Base-by-base conservation (phyloP, 768 basidiomycete genomes). In the Suillus tomentosus region DNA sequence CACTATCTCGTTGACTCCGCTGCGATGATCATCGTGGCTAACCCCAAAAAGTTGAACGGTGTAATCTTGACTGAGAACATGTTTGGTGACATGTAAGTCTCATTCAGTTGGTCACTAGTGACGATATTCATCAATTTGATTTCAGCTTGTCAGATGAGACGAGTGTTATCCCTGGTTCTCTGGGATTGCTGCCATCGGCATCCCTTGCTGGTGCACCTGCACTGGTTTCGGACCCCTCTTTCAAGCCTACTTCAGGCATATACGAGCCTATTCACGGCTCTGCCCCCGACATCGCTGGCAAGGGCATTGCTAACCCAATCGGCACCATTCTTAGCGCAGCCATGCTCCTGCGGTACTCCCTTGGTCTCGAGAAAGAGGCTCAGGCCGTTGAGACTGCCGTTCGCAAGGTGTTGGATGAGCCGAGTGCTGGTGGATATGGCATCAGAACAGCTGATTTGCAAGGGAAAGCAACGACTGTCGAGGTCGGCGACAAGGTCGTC, bases 201-300 rank as follows among this genome's bases (percentile, higher is more conserved):
- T 98, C 96, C 15, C 87, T 99, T 10, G 93, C 96, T 2, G 95
- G 94, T 53, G 92, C 94, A 27, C 95, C 88, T 2, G 89, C 85
- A 1, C 71, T 81, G 7, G 82, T 79, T 15, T 78, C 72, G 4
- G 73, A 78, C 14, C 79, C 85, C 34, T 80, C 85, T 65, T 90
- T 90, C 76, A 92, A 91, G 73, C 87, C 91, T 7, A 91, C 91
- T 2, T 78, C 85, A 19, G 97, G 97, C 48, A 80, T 99, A 50
- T 99, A 99, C 81, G 97, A 99, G 79, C 97, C 97, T 58, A 97
- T 97, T 68, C 95, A 96, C 72, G 94, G 94, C 59, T 94, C 94
- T 50, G 95, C 95, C 1, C 95, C 95, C 60, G 95, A 96, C 72
- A 97, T 97, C 66, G 93, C 95, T n/a, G 94, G 94, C 1, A 81